Percentiles rank a stretch among this genome's conserved stretches.
Conservation (phyloP, 2,329 filamentous ascomycete genomes). For the Trichoderma sp. region DNA sequence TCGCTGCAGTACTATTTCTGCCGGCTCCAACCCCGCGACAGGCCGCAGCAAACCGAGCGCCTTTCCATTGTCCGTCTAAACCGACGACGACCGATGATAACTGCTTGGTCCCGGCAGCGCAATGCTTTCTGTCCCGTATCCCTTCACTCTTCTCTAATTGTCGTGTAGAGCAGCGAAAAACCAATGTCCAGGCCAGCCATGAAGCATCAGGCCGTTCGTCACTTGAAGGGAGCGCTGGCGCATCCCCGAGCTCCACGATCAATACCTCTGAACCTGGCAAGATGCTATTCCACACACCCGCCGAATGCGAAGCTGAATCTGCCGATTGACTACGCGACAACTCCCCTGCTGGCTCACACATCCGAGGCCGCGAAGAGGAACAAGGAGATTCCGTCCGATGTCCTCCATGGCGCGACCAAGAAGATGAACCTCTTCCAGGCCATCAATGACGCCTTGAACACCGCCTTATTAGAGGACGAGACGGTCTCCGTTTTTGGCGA, state of each 20-base stretch:
- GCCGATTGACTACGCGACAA: conserved; percentile 84
- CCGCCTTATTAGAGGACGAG: conserved; percentile 81
- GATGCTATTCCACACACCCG: conserved; percentile 59
- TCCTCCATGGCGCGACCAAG: conserved; percentile 72
- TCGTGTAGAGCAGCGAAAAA: not conserved
- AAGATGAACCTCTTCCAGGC: conserved; percentile 94
- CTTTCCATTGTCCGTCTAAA: conserved; percentile 35
- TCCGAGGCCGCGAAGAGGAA: conserved; percentile 72
- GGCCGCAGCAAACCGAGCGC: conserved; percentile 47
- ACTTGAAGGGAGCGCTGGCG: conserved; percentile 38
- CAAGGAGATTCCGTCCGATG: conserved; percentile 69
- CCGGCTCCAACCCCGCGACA: conserved; percentile 37
- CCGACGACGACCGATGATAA: conserved; percentile 30
- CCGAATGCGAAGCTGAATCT: conserved; percentile 74
- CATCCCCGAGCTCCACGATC: conserved; percentile 31
- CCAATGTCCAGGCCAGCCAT: conserved; percentile 32
- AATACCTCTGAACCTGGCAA: conserved; percentile 32
- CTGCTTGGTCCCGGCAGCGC: conserved; percentile 11
- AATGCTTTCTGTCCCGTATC: conserved; percentile 27
- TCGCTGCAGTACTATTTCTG: conserved; percentile 5
- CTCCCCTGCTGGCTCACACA: conserved; percentile 78
- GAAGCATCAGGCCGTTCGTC: conserved; percentile 42
- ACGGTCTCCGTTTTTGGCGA: conserved; percentile 91
- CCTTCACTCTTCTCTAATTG: conserved; percentile 27
- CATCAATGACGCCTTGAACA: conserved; percentile 85